Evolutionary conservation across 2,329 filamentous ascomycete species (phyloP), one percentile per base, ranked within the genome.

Genomic region (Botrytis deweyae): DNA sequence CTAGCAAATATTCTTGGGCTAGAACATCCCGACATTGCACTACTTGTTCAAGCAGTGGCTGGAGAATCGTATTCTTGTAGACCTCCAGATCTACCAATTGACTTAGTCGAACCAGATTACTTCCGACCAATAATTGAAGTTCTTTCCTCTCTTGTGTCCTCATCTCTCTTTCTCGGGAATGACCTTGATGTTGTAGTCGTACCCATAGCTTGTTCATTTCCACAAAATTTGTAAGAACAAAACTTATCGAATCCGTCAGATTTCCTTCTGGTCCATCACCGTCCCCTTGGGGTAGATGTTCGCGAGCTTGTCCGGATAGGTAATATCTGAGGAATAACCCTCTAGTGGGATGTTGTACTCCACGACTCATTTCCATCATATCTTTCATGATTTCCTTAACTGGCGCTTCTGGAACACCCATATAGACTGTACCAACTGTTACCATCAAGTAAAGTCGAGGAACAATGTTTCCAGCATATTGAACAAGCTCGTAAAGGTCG

Each of bases 161-260:
- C 84, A 97, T 92, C 76, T 99, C 96, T 70, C 96, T 88, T 83
- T 99, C 96, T 79, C 95, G 89, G 58, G 96, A 99, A 81, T 98
- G 96, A 40, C 96, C 96, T 82, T 99, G 96, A 83, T 99, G 96
- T 82, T 99, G 96, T 81, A 98, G 86, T 62, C 96, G 91, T 76
- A 99, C 96, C 96, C 96, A 99, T 49, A 99, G 88, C 87, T 99
- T 99, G 85, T 99, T 99, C 96, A 99, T 99, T 84, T 99, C 96
- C 78, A 99, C 96, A 81, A 99, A 99, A 80, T 99, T 99, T 75
- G 96, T 99, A 81, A 99, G 85, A 72, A 98, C 92, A 81, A 99
- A 99, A 85, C 94, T 98, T 84, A 99, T 97, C 52, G 95, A 98
- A 84, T 99, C 96, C 82, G 97, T 94, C 67, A 98, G 86, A 80